Conservation (phyloP, 2,329 filamentous ascomycete species). For the Daldinia eschscholtzii region DNA sequence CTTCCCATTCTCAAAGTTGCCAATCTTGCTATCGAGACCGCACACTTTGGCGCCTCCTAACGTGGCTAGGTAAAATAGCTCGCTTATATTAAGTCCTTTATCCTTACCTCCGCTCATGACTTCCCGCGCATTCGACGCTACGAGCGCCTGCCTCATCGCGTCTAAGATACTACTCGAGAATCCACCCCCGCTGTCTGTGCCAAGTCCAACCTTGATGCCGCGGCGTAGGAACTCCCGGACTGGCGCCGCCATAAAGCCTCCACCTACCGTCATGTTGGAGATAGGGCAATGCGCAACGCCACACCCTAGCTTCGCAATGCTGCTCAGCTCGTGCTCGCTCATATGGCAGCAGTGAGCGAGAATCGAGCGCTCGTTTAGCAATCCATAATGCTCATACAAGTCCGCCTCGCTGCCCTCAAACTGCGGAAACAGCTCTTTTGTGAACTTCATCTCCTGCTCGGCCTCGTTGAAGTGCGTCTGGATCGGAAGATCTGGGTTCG, state of each 20-base stretch:
- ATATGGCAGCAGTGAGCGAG: conserved; percentile 76
- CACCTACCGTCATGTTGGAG: conserved; percentile 72
- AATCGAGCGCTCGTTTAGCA: conserved; percentile 69
- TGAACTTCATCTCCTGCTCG: conserved; percentile 69
- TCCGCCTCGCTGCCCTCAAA: conserved; percentile 68
- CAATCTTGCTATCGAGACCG: conserved; percentile 65
- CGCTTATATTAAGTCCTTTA: conserved; percentile 61
- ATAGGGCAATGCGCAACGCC: conserved; percentile 75
- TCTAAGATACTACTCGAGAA: conserved; percentile 71
- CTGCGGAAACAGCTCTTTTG: conserved; percentile 66
- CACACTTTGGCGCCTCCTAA: conserved; percentile 71
- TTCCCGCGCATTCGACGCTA: conserved; percentile 65
- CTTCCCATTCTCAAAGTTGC: conserved; percentile 70
- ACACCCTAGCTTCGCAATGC: conserved; percentile 62
- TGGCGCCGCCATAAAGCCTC: conserved; percentile 72
- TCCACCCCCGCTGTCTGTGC: conserved; percentile 74
- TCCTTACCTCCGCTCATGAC: conserved; percentile 57
- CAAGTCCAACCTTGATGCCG: conserved; percentile 74
- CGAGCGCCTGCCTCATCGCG: conserved; percentile 69
- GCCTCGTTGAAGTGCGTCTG: conserved; percentile 79
- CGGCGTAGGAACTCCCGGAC: conserved; percentile 68
- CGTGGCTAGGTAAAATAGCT: conserved; percentile 72
- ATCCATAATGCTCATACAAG: conserved; percentile 67
- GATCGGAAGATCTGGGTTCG: conserved; percentile 65
- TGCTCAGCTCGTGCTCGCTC: conserved; percentile 65